Percentiles rank a stretch among this genome's conserved stretches.
Evolutionary conservation across 2,329 filamentous ascomycete genomes (phyloP).

Genomic region (Sarocladium kiliense): DNA sequence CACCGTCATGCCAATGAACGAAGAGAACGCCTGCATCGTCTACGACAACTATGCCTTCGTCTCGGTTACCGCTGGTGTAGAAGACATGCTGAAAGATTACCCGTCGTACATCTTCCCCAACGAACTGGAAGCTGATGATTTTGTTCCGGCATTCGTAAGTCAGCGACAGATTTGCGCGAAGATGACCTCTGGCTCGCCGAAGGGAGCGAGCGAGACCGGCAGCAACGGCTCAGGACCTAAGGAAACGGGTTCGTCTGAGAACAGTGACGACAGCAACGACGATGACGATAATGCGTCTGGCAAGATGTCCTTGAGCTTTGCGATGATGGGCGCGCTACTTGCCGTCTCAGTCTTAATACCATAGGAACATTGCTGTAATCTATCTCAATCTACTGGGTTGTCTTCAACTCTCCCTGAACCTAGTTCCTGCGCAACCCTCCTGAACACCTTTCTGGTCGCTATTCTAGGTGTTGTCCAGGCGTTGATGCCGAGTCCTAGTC

Average conservation of each 20-base stretch:
- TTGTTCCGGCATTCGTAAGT: neutral
- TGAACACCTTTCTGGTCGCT: no score
- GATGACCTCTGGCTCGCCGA: neutral
- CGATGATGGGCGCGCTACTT: slow-evolving; percentile 4
- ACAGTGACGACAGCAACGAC: neutral
- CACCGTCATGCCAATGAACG: neutral
- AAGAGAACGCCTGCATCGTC: neutral
- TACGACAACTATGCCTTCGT: slow-evolving; percentile 6
- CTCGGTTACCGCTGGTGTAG: neutral
- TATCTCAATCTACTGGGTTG: no score
- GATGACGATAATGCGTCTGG: neutral
- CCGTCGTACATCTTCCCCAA: neutral
- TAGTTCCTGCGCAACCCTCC: no score
- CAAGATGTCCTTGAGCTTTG: neutral
- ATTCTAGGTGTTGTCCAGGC: no score
- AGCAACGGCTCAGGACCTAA: neutral
- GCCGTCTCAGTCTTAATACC: slow-evolving; percentile 2
- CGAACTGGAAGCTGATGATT: neutral
- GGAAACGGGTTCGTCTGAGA: neutral
- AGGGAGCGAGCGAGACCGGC: neutral
- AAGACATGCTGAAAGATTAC: slow-evolving; percentile 2
- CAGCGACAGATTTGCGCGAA: neutral
- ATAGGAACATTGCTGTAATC: neutral
- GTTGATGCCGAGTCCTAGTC: no score
- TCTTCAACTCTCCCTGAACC: no score